phyloP scores from a whole-genome alignment of 2,329 filamentous ascomycete species.

The Calonectria multiphialidica region DNA sequence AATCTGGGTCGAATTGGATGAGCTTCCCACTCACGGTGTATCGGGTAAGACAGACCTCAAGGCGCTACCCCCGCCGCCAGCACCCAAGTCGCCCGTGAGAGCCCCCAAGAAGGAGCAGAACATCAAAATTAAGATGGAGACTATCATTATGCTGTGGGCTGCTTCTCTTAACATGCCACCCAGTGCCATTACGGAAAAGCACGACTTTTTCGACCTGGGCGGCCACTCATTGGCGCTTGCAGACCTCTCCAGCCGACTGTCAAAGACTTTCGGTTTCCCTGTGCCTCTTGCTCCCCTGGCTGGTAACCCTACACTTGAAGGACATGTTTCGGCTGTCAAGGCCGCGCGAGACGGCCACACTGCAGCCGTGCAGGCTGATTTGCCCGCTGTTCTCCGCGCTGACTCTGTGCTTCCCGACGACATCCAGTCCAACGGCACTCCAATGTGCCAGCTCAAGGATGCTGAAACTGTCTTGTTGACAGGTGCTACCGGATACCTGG shows the following conservation, averaged over 20 bases:
- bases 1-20: slow-evolving; percentile 79
- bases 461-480: slow-evolving; percentile 79
- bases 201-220: slow-evolving; percentile 85
- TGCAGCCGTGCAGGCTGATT: slow-evolving; percentile 79
- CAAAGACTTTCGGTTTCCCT: slow-evolving; percentile 78
- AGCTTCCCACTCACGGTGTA: slow-evolving; percentile 80
- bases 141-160: slow-evolving; percentile 80
- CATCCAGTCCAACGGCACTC: slow-evolving; percentile 69
- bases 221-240: slow-evolving; percentile 85
- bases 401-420: slow-evolving; percentile 78
- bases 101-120: slow-evolving; percentile 63
- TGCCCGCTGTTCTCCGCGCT: slow-evolving; percentile 75
- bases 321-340: slow-evolving; percentile 79
- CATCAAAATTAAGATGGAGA: slow-evolving; percentile 74
- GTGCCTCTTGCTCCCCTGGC: slow-evolving; percentile 79
- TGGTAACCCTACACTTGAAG: slow-evolving; percentile 77
- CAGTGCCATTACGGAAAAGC: slow-evolving; percentile 73
- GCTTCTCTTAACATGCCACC: slow-evolving; percentile 74
- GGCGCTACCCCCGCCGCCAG: slow-evolving; percentile 74
- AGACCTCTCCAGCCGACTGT: slow-evolving; percentile 78
- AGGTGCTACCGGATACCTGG: slow-evolving; percentile 81
- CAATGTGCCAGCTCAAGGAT: slow-evolving; percentile 70
- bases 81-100: slow-evolving; percentile 57
- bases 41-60: slow-evolving; percentile 85
- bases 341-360: slow-evolving; percentile 79